Evolutionary conservation across 2,329 filamentous ascomycete species (phyloP).

Genomic region (Xylaria sp.): DNA sequence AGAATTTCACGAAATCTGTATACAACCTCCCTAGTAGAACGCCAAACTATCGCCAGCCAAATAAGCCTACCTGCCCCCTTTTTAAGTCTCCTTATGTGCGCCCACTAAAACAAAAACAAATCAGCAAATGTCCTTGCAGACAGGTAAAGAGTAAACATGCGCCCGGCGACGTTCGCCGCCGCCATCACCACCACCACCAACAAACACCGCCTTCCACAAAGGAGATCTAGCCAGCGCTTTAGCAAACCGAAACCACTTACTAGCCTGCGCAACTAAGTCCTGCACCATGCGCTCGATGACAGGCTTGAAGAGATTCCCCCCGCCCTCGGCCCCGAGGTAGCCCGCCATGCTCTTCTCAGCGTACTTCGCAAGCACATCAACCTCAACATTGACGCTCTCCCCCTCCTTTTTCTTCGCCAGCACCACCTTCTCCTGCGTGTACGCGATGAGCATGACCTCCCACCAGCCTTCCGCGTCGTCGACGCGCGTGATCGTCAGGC

Average conservation of each 20-base stretch:
- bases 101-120: conserved; percentile 29
- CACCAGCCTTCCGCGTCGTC: conserved; percentile 83
- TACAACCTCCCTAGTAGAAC: neutral
- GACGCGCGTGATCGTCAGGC: conserved; percentile 89
- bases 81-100: conserved; percentile 21
- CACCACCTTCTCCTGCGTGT: conserved; percentile 93
- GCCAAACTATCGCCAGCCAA: neutral
- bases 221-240: too few relatives aligned
- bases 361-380: conserved; percentile 88
- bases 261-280: conserved; percentile 77
- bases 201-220: neutral
- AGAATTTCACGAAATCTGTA: neutral
- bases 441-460: conserved; percentile 98
- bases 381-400: conserved; percentile 90
- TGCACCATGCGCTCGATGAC: conserved; percentile 78
- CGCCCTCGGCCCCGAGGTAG: conserved; percentile 72
- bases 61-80: neutral
- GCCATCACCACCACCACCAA: neutral
- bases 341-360: conserved; percentile 85
- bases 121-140: conserved; percentile 24
- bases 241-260: conserved; percentile 47
- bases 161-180: neutral
- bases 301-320: conserved; percentile 62
- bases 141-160: neutral
- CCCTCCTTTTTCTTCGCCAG: conserved; percentile 81